Base-by-base conservation (phyloP, 1,139 yeast genomes). In the Debaryomyces sp. region DNA sequence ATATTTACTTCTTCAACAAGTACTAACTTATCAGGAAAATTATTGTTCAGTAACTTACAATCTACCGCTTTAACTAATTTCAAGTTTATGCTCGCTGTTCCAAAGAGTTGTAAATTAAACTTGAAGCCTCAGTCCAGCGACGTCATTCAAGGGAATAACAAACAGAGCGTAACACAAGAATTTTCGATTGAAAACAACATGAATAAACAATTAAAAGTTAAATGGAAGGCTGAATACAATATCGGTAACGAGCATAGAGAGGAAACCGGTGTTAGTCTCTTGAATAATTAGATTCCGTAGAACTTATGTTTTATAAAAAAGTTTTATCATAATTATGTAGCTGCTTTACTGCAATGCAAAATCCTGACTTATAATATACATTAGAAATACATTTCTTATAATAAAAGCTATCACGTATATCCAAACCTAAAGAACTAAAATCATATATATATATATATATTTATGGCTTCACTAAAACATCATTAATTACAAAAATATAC, bases 1-100 rank as follows among this genome's bases (percentile, higher is more conserved):
- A 63, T 77, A 3, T 63, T 70, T 9, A 63, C 68, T 48, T 63
- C 68, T 32, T 64, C 80, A 0, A 65, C 76, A 17, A 59, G 68
- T 27, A 63, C 72, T 2, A 61, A 78, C 5, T 66, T 71, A 30
- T 72, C 82, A 36, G 82, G 82, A 10, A 77, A 58, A 69, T 51
- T 71, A 63, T 52, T 70, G 70, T 57, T 74, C 74, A 50, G 77
- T 76, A 57, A 75, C 82, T 48, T 69, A 75, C 46, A 62, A 46
- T 54, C 67, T 15, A 50, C 61, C 12, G 58, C 71, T 9, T 57
- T 73, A 30, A 54, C 60, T 21, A 77, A 79, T 51, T 68, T 92
- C 43, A 82, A 82, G 57, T 85, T 90, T 61, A 77, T 87, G 63
- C 70, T 90, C 47, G 97, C 98, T 0, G 96, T 88, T 35, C 95